Conservation (phyloP, 1,139 yeast species). For the Casaregolazyma suthepensis region DNA sequence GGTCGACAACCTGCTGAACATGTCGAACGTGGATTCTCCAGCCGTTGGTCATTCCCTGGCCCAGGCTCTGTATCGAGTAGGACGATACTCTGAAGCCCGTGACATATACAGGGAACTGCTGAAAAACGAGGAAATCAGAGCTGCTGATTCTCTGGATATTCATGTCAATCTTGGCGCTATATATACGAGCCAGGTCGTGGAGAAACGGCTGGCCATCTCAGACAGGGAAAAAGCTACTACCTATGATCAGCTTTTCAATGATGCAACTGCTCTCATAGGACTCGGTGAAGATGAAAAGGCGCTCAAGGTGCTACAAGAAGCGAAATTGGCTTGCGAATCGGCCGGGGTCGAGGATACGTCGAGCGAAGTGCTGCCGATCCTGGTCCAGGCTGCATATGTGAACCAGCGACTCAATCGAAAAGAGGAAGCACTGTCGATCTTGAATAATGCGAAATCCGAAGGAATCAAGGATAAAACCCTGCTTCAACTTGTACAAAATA, state of each 20-base stretch:
- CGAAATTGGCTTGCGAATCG: constrained; percentile 41
- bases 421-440: constrained; percentile 40
- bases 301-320: constrained; percentile 44
- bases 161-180: constrained; percentile 66
- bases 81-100: constrained; percentile 51
- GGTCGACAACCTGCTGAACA: constrained; percentile 35
- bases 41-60: constrained; percentile 66
- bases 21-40: constrained; percentile 9
- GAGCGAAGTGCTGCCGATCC: constrained; percentile 51
- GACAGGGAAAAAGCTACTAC: constrained; percentile 28
- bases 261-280: constrained; percentile 51
- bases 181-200: constrained; percentile 42
- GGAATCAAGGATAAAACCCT: constrained; percentile 15
- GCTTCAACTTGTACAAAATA: constrained; percentile 18
- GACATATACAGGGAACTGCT: constrained; percentile 49
- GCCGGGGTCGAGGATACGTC: constrained; percentile 39
- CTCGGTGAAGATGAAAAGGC: constrained; percentile 42
- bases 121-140: constrained; percentile 15
- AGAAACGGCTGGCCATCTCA: not conserved
- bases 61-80: constrained; percentile 67
- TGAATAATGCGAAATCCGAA: constrained; percentile 25
- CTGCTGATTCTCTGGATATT: constrained; percentile 48
- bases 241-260: constrained; percentile 62
- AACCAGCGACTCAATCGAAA: constrained; percentile 44
- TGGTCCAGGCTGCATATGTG: constrained; percentile 65